Percentiles rank a stretch among this genome's conserved stretches.
Conservation (phyloP, 2,329 filamentous ascomycete species). For the Metarhizium album region DNA sequence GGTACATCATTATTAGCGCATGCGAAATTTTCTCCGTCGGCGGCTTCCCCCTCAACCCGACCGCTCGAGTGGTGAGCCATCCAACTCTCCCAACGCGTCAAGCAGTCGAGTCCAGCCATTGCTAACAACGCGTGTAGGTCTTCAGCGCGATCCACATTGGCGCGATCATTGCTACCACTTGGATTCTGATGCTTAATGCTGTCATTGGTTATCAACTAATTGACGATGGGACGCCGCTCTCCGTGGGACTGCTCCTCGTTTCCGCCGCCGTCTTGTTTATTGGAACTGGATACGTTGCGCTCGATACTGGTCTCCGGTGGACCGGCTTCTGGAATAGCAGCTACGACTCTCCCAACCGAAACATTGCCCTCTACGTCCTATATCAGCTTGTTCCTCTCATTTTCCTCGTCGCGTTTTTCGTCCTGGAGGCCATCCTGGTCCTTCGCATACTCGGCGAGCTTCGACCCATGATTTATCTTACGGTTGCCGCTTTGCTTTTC, state of each 20-base stretch:
- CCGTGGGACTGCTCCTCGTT: conserved; percentile 59
- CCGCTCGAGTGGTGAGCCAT: conserved; percentile 59
- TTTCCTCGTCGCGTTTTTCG: conserved; percentile 79
- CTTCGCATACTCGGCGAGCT: conserved; percentile 76
- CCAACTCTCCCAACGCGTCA: not conserved
- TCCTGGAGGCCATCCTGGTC: conserved; percentile 76
- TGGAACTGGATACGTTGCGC: conserved; percentile 88
- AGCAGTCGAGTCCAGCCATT: not conserved
- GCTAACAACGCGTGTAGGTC: conserved; percentile 39
- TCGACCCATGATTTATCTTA: conserved; percentile 85
- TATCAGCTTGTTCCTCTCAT: conserved; percentile 85
- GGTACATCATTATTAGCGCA: conserved; percentile 79
- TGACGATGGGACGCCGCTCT: conserved; percentile 84
- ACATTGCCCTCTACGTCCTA: conserved; percentile 83
- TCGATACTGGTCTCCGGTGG: conserved; percentile 85
- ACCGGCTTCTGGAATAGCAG: conserved; percentile 66
- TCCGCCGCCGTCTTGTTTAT: conserved; percentile 69
- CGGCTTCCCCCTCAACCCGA: conserved; percentile 64
- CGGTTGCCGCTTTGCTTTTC: conserved; percentile 66
- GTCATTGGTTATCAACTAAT: conserved; percentile 87
- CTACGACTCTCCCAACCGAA: conserved; percentile 48
- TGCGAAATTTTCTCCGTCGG: conserved; percentile 97
- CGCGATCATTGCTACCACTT: conserved; percentile 75
- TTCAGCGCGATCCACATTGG: conserved; percentile 89
- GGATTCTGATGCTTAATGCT: conserved; percentile 87